Evolutionary conservation across 1,284 basidiomycete genomes (phyloP), one percentile per base, ranked within the genome.

Genomic region (Trichosporon sp.): DNA sequence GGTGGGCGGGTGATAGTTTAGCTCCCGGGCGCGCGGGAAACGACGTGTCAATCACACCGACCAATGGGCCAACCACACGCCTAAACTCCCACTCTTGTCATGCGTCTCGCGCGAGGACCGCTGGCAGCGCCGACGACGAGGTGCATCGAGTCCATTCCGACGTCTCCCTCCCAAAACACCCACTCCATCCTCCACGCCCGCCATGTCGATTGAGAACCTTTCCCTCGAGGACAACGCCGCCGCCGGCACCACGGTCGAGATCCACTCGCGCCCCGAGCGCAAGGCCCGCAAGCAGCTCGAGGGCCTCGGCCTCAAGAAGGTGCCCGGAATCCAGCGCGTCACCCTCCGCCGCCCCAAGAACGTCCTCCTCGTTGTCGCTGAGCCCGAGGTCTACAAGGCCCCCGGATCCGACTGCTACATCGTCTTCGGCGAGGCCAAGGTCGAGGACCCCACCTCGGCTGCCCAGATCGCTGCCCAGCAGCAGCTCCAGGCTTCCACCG

Each of bases 401-500:
- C 90, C 92, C 65, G 93, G 92, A 85, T 95, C 93, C 79, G 97
- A 99, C 85, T 93, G 92, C 85, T 98, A 99, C 88, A 94, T 99
- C 82, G 94, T 99, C 74, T 99, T 98, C 78, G 96, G 96, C 76
- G 96, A 99, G 87, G 95, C 94, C 75, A 97, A 95, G 91, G 89
- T 93, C 75, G 95, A 98, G 86, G 95, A 98, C 84, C 92, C 92
- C 87, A 91, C 90, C 84, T 88, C 90, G 63, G 89, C 91, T 76
- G 91, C 92, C 70, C 92, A 93, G 83, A 83, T 95, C 70, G 88
- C 88, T 70, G 91, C 92, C 72, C 90, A 92, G 65, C 93, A 95
- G 81, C 93, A 94, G 80, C 87, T 93, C 76, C 88, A 90, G 58
- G 83, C 83, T 42, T 79, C 77, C 65, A 79, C 77, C 65, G 76